These are phyloP conservation scores for Vigna unguiculata DNA, from an alignment of 306 rosid genomes.

Conservation along the genomic window DNA sequence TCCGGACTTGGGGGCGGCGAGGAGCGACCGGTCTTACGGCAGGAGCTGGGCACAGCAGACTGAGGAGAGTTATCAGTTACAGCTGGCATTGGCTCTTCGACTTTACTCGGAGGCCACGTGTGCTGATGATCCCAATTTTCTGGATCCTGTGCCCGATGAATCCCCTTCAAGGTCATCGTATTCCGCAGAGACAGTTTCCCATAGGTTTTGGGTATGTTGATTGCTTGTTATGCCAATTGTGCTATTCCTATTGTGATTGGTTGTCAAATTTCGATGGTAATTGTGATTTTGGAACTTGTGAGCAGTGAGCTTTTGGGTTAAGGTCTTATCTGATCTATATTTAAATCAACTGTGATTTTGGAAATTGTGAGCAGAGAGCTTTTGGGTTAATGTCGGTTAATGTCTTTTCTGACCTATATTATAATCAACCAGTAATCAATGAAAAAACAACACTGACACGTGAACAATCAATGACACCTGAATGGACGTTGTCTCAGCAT, in stretches of 20 bases:
- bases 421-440: background rate
- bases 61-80: slow-evolving; percentile 88
- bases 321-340: background rate
- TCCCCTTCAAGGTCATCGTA: slow-evolving; percentile 49
- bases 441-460: background rate
- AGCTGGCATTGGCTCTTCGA: slow-evolving; percentile 80
- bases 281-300: background rate
- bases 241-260: slow-evolving; percentile 18
- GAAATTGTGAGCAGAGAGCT: slow-evolving; percentile 1
- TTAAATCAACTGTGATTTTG: background rate
- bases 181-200: slow-evolving; percentile 64
- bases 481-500: background rate
- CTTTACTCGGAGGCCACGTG: slow-evolving; percentile 78
- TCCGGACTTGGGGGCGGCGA: slow-evolving; percentile 39
- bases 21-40: slow-evolving; percentile 51
- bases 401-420: background rate
- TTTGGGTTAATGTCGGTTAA: no score
- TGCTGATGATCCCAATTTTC: slow-evolving; percentile 81
- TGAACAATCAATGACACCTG: background rate
- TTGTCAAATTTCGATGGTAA: background rate
- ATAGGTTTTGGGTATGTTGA: slow-evolving; percentile 79
- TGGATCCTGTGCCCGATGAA: slow-evolving; percentile 69
- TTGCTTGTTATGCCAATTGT: background rate
- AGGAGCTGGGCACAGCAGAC: slow-evolving; percentile 97
- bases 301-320: background rate